phyloP scores from a whole-genome alignment of 768 basidiomycete species.

The Psilocybe subaeruginosa region DNA sequence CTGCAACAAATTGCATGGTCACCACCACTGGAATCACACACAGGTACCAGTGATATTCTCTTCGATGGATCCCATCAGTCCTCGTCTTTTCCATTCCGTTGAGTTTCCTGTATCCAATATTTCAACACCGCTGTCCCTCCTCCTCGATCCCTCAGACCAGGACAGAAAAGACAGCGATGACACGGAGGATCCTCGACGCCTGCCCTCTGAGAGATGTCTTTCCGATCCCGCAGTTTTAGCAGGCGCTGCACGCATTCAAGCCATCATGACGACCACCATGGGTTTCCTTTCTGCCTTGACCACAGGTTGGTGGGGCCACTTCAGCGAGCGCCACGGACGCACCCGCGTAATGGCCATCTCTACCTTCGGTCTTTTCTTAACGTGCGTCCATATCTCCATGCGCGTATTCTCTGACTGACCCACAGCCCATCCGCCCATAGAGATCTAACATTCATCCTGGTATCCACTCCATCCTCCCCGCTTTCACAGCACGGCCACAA shows the following conservation, averaged over 20 bases:
- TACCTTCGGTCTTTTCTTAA: conserved; percentile 58
- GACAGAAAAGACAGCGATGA: conserved; percentile 28
- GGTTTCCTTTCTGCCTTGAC: conserved; percentile 83
- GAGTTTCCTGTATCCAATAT: conserved; percentile 10
- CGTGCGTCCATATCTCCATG: conserved; percentile 29
- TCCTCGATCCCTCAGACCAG: conserved; percentile 3
- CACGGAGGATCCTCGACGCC: conserved; percentile 36
- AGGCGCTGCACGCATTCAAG: conserved; percentile 72
- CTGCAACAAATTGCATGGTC: conserved; percentile 56
- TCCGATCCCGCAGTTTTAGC: conserved; percentile 66
- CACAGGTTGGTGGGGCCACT: conserved; percentile 89
- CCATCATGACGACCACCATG: conserved; percentile 76
- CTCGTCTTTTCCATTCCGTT: conserved; percentile 13
- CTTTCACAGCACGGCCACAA: conserved; percentile 72
- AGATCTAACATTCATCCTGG: conserved; percentile 83
- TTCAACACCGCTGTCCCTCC: conserved; percentile 8
- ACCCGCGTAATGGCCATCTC: conserved; percentile 76
- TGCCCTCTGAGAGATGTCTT: conserved; percentile 41
- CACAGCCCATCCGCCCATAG: conserved; percentile 36
- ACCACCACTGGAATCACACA: conserved; percentile 46
- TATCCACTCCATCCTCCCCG: conserved; percentile 68
- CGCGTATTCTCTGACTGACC: conserved; percentile 5
- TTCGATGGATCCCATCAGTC: conserved; percentile 34
- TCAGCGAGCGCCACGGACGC: conserved; percentile 78
- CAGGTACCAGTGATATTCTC: conserved; percentile 15